Evolutionary conservation across 495 filamentous ascomycete genomes (phyloP), one percentile per base, ranked within the genome.

Genomic region (Pseudomonodictys pantanalensis): DNA sequence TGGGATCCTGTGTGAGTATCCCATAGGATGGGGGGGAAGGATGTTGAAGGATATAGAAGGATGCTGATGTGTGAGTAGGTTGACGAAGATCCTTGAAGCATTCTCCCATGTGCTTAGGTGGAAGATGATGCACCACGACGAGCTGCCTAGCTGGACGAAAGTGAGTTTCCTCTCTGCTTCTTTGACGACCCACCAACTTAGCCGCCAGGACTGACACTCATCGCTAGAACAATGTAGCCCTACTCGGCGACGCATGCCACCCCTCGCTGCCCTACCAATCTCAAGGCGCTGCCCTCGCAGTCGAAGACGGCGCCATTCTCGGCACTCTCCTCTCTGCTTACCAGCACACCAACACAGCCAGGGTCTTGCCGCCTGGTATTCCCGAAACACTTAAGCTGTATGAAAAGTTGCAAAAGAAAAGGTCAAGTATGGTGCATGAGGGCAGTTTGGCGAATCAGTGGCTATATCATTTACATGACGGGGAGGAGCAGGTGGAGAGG

Each of bases 241-340:
- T 70, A 12, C 12, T 70, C 8, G 68, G 68, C 12, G 68, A 70
- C 48, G 57, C 66, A 1, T 65, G 49, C 45, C 68, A 70, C 32
- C 62, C 68, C 1, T 60, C 56, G 24, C 60, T 70, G 28, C 68
- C 68, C 3, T 68, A 70, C 53, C 49, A 63, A 46, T 58, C 58
- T 1, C 68, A 70, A 54, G 68, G 68, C 10, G 65, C 65, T 2
- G 64, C 67, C 2, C 55, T 65, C 45, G 60, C 65, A 0, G 59
- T 57, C 0, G 67, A 69, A 55, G 67, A 69, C 43, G 67, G 54
- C 28, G 60, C 60, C 4, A 35, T 55, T 2, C 35, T 69, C 22
- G 67, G 52, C n/a, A 51, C 38, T 7, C 61, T 67, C 2, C 41
- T 69, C 5, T 49, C 43, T 11, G 23, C 44, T 3, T 44, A 54